Percentiles rank a stretch among this genome's conserved stretches.
Conservation (phyloP, 352 stramenopile genomes). For the Hyaloperonospora arabidopsidis region DNA sequence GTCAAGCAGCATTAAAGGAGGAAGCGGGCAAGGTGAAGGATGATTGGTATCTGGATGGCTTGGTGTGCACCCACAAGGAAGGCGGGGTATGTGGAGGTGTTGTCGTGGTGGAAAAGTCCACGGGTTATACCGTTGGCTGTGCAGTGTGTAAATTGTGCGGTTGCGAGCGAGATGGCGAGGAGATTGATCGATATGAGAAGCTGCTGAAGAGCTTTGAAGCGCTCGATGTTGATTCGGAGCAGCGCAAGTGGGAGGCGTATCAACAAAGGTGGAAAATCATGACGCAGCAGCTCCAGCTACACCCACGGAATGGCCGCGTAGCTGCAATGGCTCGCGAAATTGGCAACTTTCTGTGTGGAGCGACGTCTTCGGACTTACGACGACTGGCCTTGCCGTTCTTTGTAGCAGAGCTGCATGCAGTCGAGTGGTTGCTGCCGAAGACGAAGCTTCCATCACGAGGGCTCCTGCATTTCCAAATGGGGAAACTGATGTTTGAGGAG, state of each 20-base stretch:
- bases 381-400: constrained; percentile 21
- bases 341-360: constrained; percentile 33
- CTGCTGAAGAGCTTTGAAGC: constrained; percentile 14
- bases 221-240: constrained; percentile 2
- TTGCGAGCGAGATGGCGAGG: neutral
- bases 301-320: constrained; percentile 28
- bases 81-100: constrained; percentile 18
- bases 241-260: constrained; percentile 24
- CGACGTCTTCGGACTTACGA: constrained; percentile 6
- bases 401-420: constrained; percentile 24
- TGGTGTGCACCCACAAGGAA: constrained; percentile 18
- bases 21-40: constrained; percentile 6
- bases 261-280: constrained; percentile 24
- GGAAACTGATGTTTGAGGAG: constrained; percentile 28
- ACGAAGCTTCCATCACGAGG: constrained; percentile 35
- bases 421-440: constrained; percentile 37
- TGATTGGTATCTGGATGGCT: constrained; percentile 38
- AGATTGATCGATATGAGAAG: constrained; percentile 11
- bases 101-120: constrained; percentile 5
- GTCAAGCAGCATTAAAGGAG: constrained; percentile 6
- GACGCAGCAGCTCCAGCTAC: constrained; percentile 16
- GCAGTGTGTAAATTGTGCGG: constrained; percentile 24
- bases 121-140: neutral
- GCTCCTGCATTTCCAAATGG: constrained; percentile 39
- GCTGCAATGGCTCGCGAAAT: constrained; percentile 30